Evolutionary conservation across 2,329 filamentous ascomycete genomes (phyloP), one percentile per base, ranked within the genome.

Genomic region (Metarhizium guizhouense): DNA sequence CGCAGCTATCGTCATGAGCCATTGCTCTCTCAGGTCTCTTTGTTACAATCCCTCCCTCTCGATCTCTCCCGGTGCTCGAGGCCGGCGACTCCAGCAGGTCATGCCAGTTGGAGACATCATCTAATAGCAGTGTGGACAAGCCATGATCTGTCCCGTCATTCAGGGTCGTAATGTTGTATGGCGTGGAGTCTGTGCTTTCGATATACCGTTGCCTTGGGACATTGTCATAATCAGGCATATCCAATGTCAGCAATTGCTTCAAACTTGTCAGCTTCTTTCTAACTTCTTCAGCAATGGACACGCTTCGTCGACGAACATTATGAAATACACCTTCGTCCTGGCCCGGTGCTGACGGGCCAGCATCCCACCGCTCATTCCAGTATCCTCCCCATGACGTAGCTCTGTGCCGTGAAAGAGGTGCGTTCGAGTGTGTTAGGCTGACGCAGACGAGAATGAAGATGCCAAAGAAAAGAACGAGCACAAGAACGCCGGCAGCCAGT

Each of bases 391-490:
- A 64, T 49, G 58, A 51, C n/a, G 57, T 61, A 36, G 53, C 20
- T 34, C 52, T 32, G 36, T 43, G 43, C 47, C 11, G 53, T 53
- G n/a, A 40, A 40, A 30, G 20, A 18, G 49, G 55, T 30, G 6
- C 13, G 10, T 25, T 50, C 14, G 59, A 53, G n/a, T 60, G 54
- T 36, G 61, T 63, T 30, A 63, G 54, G 7, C 61, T 60, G 25
- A 65, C 57, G 34, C 64, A 65, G 48, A 67, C 57, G 47, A 67
- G 64, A 43, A 72, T 62, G 29, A 71, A 53, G n/a, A 68, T 56
- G 25, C 63, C 63, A 16, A 74, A 61, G 6, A 68, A 57, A 16
- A 60, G 61, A 16, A 72, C 68, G 30, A 73, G 63, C 16, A 68
- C 47, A 40, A 73, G 58, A 48, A 69, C 64, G 13, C 63, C 65